Base-by-base conservation (phyloP, 768 basidiomycete genomes). In the Pleurotus tuoliensis region DNA sequence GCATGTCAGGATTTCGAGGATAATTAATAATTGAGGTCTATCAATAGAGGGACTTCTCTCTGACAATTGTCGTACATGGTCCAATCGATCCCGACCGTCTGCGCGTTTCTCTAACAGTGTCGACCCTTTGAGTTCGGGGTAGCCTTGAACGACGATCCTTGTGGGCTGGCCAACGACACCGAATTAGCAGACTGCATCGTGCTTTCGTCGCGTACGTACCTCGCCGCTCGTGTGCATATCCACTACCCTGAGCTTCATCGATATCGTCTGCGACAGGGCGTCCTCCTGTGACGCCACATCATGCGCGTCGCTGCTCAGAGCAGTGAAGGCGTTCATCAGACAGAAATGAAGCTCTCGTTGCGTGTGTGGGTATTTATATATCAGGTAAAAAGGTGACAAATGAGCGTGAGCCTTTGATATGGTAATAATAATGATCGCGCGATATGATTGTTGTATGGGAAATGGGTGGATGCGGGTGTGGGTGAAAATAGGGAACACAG, bases 211-310 rank as follows among this genome's bases (percentile, higher is more conserved):
- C 13, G 11, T 20, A 25, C 68, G 44, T 45, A 73, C 72, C 66
- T 73, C 72, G 8, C 72, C 72, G 12, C 66, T 65, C 1, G 73
- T 73, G 60, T 74, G 73, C 71, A 73, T 73, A 38, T 73, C 72
- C n/a, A 73, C 61, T 20, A 67, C 65, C 52, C 64, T 65, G 60
- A 73, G 69, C 16, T 62, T 59, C 13, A 46, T 57, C 13, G 57
- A 52, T 25, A 58, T 58, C n/a, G 54, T 47, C 37, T 52, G 27
- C 16, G 16, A 12, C 30, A 20, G n/a, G n/a, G 20, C 44, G 34
- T 57, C 58, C 24, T 57, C 58, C 24, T 25, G 24, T 25, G 24
- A 4, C 24, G 24, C 24, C 24, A 25, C 24, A 27, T 48, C n/a
- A 1, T 18, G 15, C 18, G 12, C 9, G 11, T n/a, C 47, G 24